Evolutionary conservation across 257 asterid genomes (phyloP).

Genomic region (Ophiorrhiza pumila): DNA sequence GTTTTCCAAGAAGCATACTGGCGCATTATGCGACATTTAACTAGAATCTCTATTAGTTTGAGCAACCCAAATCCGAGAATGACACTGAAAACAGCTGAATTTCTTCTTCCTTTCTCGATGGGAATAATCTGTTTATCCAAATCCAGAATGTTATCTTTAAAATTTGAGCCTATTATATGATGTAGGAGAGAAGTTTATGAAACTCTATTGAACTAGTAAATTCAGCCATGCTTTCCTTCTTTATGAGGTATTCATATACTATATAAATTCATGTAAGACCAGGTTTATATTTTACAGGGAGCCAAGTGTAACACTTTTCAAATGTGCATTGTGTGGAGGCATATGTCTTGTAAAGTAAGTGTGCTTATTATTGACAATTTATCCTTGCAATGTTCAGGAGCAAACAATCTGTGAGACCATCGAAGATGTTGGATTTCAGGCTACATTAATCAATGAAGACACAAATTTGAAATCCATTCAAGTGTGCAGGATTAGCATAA

Average conservation of each 20-base stretch:
- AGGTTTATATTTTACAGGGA: not conserved
- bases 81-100: not conserved
- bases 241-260: not conserved
- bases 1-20: not conserved
- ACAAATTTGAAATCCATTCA: constrained; percentile 21
- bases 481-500: constrained; percentile 36
- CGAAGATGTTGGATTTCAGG: constrained; percentile 42
- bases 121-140: not conserved
- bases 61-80: not conserved
- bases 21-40: not conserved
- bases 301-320: not conserved
- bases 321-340: not conserved
- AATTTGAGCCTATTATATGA: not conserved
- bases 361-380: not conserved
- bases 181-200: too few relatives aligned
- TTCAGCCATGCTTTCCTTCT: not conserved
- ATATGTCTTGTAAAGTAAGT: not conserved
- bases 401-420: constrained; percentile 36
- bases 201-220: too few relatives aligned
- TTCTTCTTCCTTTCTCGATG: not conserved
- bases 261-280: not conserved
- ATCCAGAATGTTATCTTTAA: not conserved
- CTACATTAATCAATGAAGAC: constrained; percentile 27
- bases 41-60: not conserved
- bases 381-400: constrained; percentile 18